Percentiles rank a stretch among this genome's conserved stretches.
Conservation (phyloP, 2,329 filamentous ascomycete genomes). For the Purpureocillium lavendulum region DNA sequence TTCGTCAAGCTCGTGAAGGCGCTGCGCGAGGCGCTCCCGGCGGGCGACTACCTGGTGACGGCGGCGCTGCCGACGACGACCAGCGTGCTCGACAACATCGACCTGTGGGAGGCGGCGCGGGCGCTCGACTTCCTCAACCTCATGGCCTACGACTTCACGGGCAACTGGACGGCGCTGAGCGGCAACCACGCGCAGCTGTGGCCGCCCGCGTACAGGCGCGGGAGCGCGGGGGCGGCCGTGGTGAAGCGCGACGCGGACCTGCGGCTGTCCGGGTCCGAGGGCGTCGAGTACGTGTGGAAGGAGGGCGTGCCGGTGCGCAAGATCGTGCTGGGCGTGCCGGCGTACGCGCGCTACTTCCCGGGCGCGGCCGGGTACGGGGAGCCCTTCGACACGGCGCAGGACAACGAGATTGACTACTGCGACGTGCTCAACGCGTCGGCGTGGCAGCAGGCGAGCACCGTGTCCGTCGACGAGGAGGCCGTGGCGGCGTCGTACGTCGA, state of each 20-base stretch:
- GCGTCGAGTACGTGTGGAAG: slow-evolving; percentile 43
- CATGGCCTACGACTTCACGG: slow-evolving; percentile 63
- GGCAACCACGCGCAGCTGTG: slow-evolving; percentile 59
- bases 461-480: no score
- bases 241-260: slow-evolving; percentile 14
- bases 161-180: slow-evolving; percentile 50
- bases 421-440: slow-evolving; percentile 49
- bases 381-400: slow-evolving; percentile 26
- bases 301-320: slow-evolving; percentile 48
- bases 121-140: slow-evolving; percentile 56
- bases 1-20: slow-evolving; percentile 47
- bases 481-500: no score
- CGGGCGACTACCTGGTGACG: slow-evolving; percentile 47
- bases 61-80: slow-evolving; percentile 55
- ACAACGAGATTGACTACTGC: slow-evolving; percentile 52
- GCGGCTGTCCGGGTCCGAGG: slow-evolving; percentile 41
- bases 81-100: slow-evolving; percentile 53
- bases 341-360: slow-evolving; percentile 54
- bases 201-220: slow-evolving; percentile 13
- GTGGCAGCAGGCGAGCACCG: no score
- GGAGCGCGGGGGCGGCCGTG: no score
- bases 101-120: slow-evolving; percentile 39
- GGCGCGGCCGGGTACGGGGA: slow-evolving; percentile 45
- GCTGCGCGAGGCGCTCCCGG: slow-evolving; percentile 46
- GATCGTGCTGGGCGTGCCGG: slow-evolving; percentile 54